Evolutionary conservation across 345 rosid genomes (phyloP), one percentile per base, ranked within the genome.

Genomic region (Eucalyptus grandis): DNA sequence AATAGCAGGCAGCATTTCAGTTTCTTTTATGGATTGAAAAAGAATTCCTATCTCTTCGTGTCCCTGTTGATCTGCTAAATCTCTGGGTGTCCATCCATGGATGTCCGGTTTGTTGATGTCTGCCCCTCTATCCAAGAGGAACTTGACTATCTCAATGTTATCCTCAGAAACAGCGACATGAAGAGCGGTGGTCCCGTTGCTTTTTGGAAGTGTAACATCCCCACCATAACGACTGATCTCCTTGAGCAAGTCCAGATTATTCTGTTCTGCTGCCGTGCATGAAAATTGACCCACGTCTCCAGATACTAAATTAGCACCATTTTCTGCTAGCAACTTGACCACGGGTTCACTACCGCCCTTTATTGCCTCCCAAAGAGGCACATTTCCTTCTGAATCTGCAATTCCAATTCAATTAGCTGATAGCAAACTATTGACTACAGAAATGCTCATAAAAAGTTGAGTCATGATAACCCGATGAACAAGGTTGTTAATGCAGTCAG

Each of bases 351-450:
- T 94, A 16, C 97, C 94, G 31, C 91, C 95, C 87, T 92, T 87
- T 94, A 98, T 95, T 85, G 99, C 99, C 91, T 96, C 99, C 99
- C 99, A 98, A 22, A 98, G 44, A 21, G 99, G 99, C 86, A 94
- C 94, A 88, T 89, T 96, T 80, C 98, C 98, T 31, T 97, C 98
- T 0, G 92, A 89, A 87, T 97, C 99, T 97, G 94, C 94, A 91
- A 58, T 56, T 40, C 13, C 13, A 60, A 87, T 51, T 43, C 51
- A 87, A 77, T 77, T 37, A 77, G 83, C 14, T 24, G 27, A 77
- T 21, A 77, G 83, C 27, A 77, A 77, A 24, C 47, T 65, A 37
- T 37, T 21, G 47, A 77, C 83, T 37, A 77, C 83, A 7, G 27
- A 19, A 19, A 77, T 6, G 15, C 47, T 37, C 83, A 21, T 6